phyloP scores from a whole-genome alignment of 371 early-diverging fungal species.

The Apophysomyces elegans region DNA sequence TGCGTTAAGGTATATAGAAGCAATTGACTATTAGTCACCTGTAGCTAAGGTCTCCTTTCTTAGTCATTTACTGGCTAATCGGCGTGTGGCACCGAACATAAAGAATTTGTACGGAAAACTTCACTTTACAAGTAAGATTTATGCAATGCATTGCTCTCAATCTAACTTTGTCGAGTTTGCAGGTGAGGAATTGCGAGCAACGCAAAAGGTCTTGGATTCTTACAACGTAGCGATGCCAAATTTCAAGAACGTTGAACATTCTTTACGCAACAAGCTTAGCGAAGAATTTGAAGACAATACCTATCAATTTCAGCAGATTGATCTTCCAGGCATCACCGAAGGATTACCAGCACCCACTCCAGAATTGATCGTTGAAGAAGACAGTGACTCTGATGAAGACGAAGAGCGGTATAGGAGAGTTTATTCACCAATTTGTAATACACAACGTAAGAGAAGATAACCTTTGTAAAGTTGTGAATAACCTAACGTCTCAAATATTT shows the following conservation, averaged over 20 bases:
- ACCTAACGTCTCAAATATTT: neutral
- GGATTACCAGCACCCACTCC: constrained; percentile 30
- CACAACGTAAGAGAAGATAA: neutral
- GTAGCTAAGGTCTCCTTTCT: no score
- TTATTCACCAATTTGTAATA: constrained; percentile 10
- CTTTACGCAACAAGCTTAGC: constrained; percentile 70
- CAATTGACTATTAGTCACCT: no score
- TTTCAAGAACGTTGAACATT: constrained; percentile 77
- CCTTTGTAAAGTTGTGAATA: neutral
- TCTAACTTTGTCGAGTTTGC: neutral
- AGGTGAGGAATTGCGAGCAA: constrained; percentile 85
- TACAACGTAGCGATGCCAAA: constrained; percentile 82
- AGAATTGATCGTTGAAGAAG: constrained; percentile 54
- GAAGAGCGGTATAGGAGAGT: constrained; percentile 14
- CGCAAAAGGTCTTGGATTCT: constrained; percentile 83
- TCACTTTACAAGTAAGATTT: constrained; percentile 81
- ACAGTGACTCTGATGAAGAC: constrained; percentile 37
- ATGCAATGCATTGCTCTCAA: no score
- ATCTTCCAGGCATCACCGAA: constrained; percentile 5
- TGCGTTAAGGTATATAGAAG: constrained; percentile 80
- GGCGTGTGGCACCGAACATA: constrained; percentile 88
- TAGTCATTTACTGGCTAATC: constrained; percentile 86
- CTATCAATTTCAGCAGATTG: constrained; percentile 19
- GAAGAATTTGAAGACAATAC: constrained; percentile 34
- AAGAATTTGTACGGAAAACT: constrained; percentile 92